phyloP scores from a whole-genome alignment of 2,329 filamentous ascomycete genomes.

The Phoma herbarum region DNA sequence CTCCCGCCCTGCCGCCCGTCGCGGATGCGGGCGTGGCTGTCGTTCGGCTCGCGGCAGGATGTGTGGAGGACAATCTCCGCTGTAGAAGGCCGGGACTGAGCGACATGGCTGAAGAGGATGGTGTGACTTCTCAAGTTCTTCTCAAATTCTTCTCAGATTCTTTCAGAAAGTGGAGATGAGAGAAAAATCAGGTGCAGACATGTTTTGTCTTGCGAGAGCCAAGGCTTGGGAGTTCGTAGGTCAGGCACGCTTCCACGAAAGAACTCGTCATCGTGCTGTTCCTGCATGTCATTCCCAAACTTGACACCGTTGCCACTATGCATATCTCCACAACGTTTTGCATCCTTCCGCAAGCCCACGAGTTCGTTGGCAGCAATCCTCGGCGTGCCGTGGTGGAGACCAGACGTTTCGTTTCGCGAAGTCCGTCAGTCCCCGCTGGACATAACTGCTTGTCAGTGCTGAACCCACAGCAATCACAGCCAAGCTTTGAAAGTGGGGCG shows the following conservation, averaged over 20 bases:
- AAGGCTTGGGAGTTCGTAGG: conserved; percentile 15
- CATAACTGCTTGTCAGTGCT: conserved; percentile 7
- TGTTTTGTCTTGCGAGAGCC: conserved; percentile 2
- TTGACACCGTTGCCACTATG: background rate
- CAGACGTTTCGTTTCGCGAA: conserved; percentile 15
- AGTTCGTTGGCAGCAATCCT: conserved; percentile 7
- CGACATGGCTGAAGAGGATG: background rate
- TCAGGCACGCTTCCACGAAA: background rate
- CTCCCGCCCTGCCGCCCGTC: conserved; percentile 2
- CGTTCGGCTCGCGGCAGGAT: background rate
- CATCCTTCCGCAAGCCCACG: conserved; percentile 8
- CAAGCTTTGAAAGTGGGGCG: conserved; percentile 21
- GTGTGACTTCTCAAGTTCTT: background rate
- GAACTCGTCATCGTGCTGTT: background rate
- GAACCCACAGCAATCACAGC: conserved; percentile 13
- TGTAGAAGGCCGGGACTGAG: background rate
- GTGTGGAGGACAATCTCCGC: background rate
- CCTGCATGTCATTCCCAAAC: background rate
- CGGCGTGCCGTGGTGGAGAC: conserved; percentile 5
- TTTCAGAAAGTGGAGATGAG: conserved; percentile 5
- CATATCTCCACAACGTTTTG: background rate
- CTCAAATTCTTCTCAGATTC: background rate
- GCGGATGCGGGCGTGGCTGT: background rate
- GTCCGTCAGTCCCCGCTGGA: conserved; percentile 7
- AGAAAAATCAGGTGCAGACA: background rate